Conservation (phyloP, 495 filamentous ascomycete genomes). For the Astrothelium macrocarpum region DNA sequence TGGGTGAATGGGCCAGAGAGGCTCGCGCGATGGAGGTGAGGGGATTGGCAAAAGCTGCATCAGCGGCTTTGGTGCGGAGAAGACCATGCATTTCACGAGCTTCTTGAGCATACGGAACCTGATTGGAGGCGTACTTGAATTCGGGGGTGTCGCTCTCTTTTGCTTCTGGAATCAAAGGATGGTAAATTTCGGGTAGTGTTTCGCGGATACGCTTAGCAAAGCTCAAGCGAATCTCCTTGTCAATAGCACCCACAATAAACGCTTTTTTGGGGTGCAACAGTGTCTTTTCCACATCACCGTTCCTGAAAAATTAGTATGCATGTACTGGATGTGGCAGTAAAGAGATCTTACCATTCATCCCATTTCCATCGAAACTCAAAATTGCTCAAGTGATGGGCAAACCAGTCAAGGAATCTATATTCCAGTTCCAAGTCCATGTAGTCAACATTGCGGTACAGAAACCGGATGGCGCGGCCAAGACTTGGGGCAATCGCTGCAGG, state of each 20-base stretch:
- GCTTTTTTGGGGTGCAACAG: constrained; percentile 78
- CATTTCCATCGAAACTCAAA: constrained; percentile 99
- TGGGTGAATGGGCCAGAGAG: constrained; percentile 1
- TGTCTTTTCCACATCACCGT: constrained; percentile 71
- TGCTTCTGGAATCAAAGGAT: constrained; percentile 66
- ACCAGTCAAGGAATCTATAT: constrained; percentile 93
- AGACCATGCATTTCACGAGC: constrained; percentile 69
- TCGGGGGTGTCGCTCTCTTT: constrained; percentile 90
- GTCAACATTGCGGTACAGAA: constrained; percentile 70
- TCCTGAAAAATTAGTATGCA: constrained; percentile 34
- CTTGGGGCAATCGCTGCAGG: constrained; percentile 94
- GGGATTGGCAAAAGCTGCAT: constrained; percentile 67
- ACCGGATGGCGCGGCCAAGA: constrained; percentile 86
- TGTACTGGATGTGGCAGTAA: background rate
- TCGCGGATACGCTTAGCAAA: constrained; percentile 94
- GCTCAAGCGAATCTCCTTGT: constrained; percentile 94
- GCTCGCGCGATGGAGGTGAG: constrained; percentile 52
- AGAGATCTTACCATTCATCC: constrained; percentile 70
- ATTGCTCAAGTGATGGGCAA: constrained; percentile 94
- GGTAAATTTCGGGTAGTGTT: constrained; percentile 79
- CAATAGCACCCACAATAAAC: constrained; percentile 79
- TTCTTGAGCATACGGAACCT: constrained; percentile 68
- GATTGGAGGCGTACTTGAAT: constrained; percentile 77
- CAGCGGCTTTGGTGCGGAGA: constrained; percentile 70
- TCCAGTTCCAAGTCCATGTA: constrained; percentile 77